Evolutionary conservation across 106 monocot species (phyloP), one percentile per base, ranked within the genome.

Genomic region (Dendrobium chrysotoxum): DNA sequence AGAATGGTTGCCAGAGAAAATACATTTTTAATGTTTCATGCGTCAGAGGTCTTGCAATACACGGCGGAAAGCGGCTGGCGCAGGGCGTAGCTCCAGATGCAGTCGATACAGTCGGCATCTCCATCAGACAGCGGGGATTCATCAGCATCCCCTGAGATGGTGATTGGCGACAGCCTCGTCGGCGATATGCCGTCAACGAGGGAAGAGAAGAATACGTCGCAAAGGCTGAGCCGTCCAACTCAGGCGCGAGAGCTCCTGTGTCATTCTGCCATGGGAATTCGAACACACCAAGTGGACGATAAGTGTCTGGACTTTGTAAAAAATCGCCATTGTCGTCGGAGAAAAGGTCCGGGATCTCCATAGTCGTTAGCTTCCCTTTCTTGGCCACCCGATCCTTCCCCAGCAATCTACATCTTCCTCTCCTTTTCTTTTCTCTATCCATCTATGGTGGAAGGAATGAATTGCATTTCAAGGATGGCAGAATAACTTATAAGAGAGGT

Each of bases 211-310:
- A 91, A 91, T 40, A 91, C 91, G 82, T 86, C 81, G 31, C 47
- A 79, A 55, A 91, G 68, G 42, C 86, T 86, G 40, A 80, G 35
- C 79, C 81, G 47, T 81, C 89, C 41, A 39, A 3, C 17, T 81
- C 88, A 11, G 71, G 21, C 45, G 35, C 45, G 23, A 80, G 31
- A 11, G 38, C 40, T 7, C 53, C 66, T 9, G 12, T 70, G 21
- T 71, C 75, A 77, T 74, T 39, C 78, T 86, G 82, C 91, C 91
- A 91, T 18, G 88, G 91, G 86, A 91, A 91, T 79, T 91, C 91
- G 79, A 91, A 91, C 17, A 91, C 85, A 13, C 87, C 87, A 12
- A 81, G 55, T 2, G 84, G 82, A 10, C 81, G 81, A 28, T 16
- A n/a, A 46, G 71, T 44, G 67, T n/a, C 83, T 40, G 78, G 15